Percentiles rank a stretch among this genome's conserved stretches.
Conservation (phyloP, 768 basidiomycete species). For the Mycena venus region DNA sequence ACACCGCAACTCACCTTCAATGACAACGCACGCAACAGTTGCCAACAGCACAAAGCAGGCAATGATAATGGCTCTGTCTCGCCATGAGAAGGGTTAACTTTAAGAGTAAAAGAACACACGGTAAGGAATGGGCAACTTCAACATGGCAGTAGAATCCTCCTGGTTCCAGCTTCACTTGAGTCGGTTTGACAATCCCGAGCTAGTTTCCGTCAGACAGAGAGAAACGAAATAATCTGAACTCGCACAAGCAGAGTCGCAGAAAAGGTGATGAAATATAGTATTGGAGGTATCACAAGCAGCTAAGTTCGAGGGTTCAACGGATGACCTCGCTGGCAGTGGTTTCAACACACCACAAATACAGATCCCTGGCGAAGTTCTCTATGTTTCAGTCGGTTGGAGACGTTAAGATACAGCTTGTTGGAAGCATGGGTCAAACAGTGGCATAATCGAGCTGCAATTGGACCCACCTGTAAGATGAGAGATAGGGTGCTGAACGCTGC, state of each 20-base stretch:
- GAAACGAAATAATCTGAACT: no score
- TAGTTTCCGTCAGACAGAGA: background rate
- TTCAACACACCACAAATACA: conserved; percentile 5
- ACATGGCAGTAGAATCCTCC: conserved; percentile 25
- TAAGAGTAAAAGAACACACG: conserved; percentile 1
- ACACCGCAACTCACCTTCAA: conserved; percentile 3
- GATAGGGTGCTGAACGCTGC: conserved; percentile 20
- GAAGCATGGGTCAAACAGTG: no score
- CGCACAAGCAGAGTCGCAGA: background rate
- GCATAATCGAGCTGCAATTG: no score
- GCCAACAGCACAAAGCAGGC: background rate
- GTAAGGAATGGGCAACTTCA: background rate
- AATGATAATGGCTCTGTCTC: background rate
- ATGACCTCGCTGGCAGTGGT: background rate
- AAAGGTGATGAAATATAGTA: background rate
- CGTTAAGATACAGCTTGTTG: conserved; percentile 25
- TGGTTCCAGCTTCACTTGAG: conserved; percentile 12
- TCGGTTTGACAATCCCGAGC: background rate
- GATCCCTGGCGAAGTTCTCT: background rate
- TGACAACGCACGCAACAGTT: background rate
- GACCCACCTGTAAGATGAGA: conserved; percentile 20
- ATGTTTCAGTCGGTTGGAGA: conserved; percentile 12
- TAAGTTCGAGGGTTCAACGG: background rate
- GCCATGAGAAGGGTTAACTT: background rate
- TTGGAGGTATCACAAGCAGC: conserved; percentile 13